phyloP scores from a whole-genome alignment of 2,329 filamentous ascomycete species.

The Penicillium brevicompactum region DNA sequence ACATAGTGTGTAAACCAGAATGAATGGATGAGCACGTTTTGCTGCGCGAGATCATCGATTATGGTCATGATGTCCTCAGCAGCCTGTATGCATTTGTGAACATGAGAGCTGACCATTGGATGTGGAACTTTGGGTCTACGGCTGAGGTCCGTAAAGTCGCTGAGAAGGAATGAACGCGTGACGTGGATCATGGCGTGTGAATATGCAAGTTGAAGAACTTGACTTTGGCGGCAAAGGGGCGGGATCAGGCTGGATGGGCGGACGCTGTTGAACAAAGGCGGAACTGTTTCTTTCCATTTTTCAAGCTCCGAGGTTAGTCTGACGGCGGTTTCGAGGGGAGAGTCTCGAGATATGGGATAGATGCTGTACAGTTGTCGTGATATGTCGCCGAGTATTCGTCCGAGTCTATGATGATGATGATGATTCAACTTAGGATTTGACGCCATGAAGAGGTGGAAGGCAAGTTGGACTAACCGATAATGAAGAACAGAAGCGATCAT shows the following conservation, averaged over 20 bases:
- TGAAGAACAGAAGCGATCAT: constrained; percentile 44
- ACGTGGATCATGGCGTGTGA: constrained; percentile 43
- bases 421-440: background rate
- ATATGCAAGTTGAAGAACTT: constrained; percentile 42
- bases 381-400: constrained; percentile 53
- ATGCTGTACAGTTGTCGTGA: constrained; percentile 48
- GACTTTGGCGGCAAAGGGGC: constrained; percentile 41
- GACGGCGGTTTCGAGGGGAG: constrained; percentile 35
- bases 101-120: constrained; percentile 38
- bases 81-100: constrained; percentile 47
- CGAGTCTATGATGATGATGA: constrained; percentile 41
- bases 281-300: constrained; percentile 39
- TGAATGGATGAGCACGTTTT: constrained; percentile 40
- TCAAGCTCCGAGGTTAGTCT: constrained; percentile 39
- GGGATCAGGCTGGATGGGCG: constrained; percentile 40
- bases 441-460: background rate
- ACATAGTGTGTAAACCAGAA: constrained; percentile 50
- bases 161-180: constrained; percentile 40
- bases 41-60: constrained; percentile 38
- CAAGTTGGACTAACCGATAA: constrained; percentile 31
- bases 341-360: constrained; percentile 31
- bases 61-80: constrained; percentile 44
- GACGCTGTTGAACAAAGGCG: constrained; percentile 40
- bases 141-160: constrained; percentile 40
- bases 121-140: constrained; percentile 32